phyloP scores from a whole-genome alignment of 176 grass and related monocot genomes.

The Canna indica region DNA sequence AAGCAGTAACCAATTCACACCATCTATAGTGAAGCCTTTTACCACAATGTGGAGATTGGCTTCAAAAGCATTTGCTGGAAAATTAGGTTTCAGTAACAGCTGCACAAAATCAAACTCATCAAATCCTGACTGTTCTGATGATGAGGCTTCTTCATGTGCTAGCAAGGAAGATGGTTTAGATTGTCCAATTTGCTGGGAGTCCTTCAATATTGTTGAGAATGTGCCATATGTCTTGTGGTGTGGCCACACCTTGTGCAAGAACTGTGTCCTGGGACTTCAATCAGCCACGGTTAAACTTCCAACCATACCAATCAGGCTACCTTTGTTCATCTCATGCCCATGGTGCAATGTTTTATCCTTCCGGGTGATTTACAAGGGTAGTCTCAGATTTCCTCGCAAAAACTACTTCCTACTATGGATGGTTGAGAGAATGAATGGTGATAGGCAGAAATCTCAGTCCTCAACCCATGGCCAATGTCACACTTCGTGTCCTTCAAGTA shows the following conservation, averaged over 20 bases:
- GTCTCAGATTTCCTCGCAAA: conserved; percentile 2
- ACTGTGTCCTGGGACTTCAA: conserved; percentile 5
- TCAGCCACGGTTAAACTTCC: conserved; percentile 1
- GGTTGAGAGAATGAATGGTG: conserved; percentile 5
- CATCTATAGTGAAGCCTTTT: not conserved
- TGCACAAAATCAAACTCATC: not conserved
- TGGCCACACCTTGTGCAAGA: conserved; percentile 6
- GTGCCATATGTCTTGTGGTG: conserved; percentile 11
- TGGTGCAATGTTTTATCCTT: conserved; percentile 7
- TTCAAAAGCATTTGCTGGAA: not conserved
- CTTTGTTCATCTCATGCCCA: conserved; percentile 10
- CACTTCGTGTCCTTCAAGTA: not conserved
- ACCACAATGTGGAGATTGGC: not conserved
- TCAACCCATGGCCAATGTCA: not conserved
- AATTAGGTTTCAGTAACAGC: not conserved
- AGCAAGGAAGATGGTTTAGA: conserved; percentile 8
- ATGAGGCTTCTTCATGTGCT: conserved; percentile 6
- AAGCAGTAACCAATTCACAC: not conserved
- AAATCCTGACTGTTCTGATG: conserved; percentile 1
- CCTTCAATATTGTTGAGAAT: conserved; percentile 12
- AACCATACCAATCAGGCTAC: not conserved
- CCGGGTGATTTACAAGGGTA: conserved; percentile 7
- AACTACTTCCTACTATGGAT: conserved; percentile 9
- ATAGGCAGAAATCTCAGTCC: conserved; percentile 2
- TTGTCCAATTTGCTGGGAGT: conserved; percentile 5